Evolutionary conservation across 345 rosid genomes (phyloP).

Genomic region (Eucalyptus sp.): DNA sequence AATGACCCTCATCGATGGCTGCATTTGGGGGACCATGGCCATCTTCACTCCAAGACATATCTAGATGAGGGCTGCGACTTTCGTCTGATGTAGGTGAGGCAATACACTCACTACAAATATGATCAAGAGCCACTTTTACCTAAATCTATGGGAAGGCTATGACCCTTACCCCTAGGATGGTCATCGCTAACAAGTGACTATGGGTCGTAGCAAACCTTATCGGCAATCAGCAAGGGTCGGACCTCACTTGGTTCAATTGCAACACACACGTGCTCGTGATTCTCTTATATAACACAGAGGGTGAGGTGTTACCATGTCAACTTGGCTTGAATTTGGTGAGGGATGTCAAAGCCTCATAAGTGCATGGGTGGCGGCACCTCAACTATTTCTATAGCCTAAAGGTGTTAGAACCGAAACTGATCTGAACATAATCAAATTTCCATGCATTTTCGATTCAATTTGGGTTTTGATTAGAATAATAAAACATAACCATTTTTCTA

Average conservation of each 20-base stretch:
- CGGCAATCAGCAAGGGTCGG: rapidly evolving
- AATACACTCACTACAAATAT: too few relatives aligned
- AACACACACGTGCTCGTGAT: rapidly evolving
- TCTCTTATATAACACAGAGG: background rate
- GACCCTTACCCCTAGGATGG: background rate
- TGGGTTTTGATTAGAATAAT: rapidly evolving
- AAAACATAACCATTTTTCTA: too few relatives aligned
- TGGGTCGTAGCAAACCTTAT: rapidly evolving
- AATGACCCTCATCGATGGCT: background rate
- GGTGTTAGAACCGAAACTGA: background rate
- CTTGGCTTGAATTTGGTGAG: background rate
- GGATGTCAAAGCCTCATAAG: background rate
- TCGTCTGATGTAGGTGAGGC: background rate
- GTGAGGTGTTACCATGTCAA: background rate
- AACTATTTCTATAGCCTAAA: background rate
- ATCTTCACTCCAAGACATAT: background rate
- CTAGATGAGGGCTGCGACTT: background rate
- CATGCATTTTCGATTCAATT: too few relatives aligned
- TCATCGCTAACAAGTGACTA: background rate
- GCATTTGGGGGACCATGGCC: background rate
- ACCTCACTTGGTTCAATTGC: background rate
- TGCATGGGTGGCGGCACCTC: background rate
- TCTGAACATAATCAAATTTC: rapidly evolving
- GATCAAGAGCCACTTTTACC: background rate
- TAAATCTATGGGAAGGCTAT: background rate